Evolutionary conservation across 805 yeast species (phyloP).

Genomic region (Ogataea methanolica): DNA sequence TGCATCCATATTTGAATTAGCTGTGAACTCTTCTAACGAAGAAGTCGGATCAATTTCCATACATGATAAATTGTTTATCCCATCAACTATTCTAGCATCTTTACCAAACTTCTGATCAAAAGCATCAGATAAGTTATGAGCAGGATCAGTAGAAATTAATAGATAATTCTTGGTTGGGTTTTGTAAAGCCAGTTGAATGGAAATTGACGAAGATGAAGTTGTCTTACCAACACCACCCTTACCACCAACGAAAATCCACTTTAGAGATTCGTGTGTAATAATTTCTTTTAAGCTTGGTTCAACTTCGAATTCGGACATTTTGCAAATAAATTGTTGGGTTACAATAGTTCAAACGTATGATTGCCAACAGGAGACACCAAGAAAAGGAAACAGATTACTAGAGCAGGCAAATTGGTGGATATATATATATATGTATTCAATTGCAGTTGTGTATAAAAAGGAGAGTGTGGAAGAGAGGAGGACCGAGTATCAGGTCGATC

Average conservation of each 20-base stretch:
- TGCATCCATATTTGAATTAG: conserved; percentile 40
- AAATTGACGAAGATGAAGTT: conserved; percentile 92
- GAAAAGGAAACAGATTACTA: too few relatives aligned
- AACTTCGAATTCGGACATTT: conserved; percentile 47
- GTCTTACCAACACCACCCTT: conserved; percentile 99
- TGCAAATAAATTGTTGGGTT: neutral
- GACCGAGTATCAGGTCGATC: too few relatives aligned
- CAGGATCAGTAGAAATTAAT: conserved; percentile 96
- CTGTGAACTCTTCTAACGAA: conserved; percentile 77
- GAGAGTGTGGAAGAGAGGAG: too few relatives aligned
- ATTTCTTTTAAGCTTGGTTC: conserved; percentile 72
- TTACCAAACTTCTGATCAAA: conserved; percentile 97
- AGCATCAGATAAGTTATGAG: conserved; percentile 96
- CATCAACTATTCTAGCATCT: conserved; percentile 92
- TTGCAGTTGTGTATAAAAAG: too few relatives aligned
- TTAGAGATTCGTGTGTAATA: conserved; percentile 60
- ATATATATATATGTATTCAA: too few relatives aligned
- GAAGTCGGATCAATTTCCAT: conserved; percentile 99
- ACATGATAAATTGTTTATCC: conserved; percentile 82
- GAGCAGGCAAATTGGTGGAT: too few relatives aligned
- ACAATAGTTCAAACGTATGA: neutral
- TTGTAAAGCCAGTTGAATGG: conserved; percentile 83
- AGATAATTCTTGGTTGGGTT: conserved; percentile 80
- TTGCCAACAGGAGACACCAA: neutral
- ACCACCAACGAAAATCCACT: conserved; percentile 99